Evolutionary conservation across 2,329 filamentous ascomycete genomes (phyloP).

Genomic region (Fusarium nodosum): DNA sequence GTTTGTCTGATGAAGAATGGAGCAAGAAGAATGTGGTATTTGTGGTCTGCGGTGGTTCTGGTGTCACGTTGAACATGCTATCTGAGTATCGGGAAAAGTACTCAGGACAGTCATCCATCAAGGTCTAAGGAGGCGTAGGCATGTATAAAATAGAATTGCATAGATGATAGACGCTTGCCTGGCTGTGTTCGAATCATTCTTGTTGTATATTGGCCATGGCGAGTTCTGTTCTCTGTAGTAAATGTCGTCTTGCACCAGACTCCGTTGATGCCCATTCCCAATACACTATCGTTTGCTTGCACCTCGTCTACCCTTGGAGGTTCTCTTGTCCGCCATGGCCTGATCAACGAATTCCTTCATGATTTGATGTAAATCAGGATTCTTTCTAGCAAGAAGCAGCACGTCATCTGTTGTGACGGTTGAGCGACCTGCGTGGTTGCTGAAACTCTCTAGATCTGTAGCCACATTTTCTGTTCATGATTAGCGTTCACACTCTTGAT

Average conservation of each 20-base stretch:
- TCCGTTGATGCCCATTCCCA: constrained; percentile 12
- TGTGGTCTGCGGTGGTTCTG: constrained; percentile 84
- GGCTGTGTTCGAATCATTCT: not conserved
- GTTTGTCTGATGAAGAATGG: constrained; percentile 68
- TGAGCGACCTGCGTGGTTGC: constrained; percentile 82
- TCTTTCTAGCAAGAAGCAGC: constrained; percentile 85
- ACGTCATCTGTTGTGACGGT: constrained; percentile 90
- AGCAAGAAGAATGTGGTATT: constrained; percentile 81
- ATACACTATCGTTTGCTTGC: constrained; percentile 54
- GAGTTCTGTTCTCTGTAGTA: not conserved
- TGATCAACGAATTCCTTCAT: constrained; percentile 77
- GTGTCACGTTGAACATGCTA: constrained; percentile 73
- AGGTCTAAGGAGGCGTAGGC: constrained; percentile 34
- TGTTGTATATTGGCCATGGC: not conserved
- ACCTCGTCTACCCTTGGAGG: constrained; percentile 42
- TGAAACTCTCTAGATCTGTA: constrained; percentile 68
- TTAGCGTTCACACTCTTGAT: not conserved
- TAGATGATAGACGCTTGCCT: not conserved
- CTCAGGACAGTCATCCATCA: constrained; percentile 51
- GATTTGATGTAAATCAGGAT: constrained; percentile 84
- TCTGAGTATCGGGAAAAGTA: constrained; percentile 68
- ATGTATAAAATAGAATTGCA: not conserved
- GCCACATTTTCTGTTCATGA: constrained; percentile 65
- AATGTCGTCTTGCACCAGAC: constrained; percentile 30
- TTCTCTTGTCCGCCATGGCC: constrained; percentile 61